These are phyloP conservation scores for Planoprotostelium fungivorum DNA, from an alignment of 78 protist species.

Conservation along the genomic window DNA sequence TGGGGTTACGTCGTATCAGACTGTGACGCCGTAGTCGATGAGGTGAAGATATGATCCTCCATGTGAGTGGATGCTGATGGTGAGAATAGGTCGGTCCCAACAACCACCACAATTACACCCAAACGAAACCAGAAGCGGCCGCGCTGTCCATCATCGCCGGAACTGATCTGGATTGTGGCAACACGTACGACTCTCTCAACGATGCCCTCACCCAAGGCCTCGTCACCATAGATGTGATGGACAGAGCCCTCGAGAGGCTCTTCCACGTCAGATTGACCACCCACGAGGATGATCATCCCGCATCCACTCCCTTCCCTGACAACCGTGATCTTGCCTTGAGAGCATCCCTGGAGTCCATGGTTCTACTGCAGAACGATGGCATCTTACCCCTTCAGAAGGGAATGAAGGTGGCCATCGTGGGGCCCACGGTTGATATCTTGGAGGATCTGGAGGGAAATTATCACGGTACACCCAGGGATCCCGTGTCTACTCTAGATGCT, in stretches of 20 bases:
- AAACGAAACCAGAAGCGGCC: not conserved
- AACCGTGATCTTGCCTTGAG: no score
- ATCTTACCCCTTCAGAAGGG: conserved; percentile 25
- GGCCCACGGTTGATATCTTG: not conserved
- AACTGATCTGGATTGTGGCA: conserved; percentile 7
- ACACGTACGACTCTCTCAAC: not conserved
- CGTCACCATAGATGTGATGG: not conserved
- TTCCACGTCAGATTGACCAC: conserved; percentile 4
- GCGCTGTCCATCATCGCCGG: not conserved
- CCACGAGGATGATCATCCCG: no score
- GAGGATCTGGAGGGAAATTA: not conserved
- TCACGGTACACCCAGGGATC: not conserved
- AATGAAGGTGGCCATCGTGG: conserved; percentile 34
- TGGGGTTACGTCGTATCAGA: conserved; percentile 48
- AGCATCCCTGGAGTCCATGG: conserved; percentile 28
- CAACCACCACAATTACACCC: not conserved
- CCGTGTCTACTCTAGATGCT: not conserved
- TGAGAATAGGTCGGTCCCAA: no score
- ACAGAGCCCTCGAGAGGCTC: not conserved
- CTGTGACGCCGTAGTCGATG: conserved; percentile 29
- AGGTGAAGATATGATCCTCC: no score
- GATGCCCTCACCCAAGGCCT: conserved; percentile 19
- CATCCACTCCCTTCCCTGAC: not conserved
- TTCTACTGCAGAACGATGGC: conserved; percentile 35
- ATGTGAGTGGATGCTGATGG: no score